Evolutionary conservation across 345 rosid species (phyloP).

Genomic region (Brassica rapa): DNA sequence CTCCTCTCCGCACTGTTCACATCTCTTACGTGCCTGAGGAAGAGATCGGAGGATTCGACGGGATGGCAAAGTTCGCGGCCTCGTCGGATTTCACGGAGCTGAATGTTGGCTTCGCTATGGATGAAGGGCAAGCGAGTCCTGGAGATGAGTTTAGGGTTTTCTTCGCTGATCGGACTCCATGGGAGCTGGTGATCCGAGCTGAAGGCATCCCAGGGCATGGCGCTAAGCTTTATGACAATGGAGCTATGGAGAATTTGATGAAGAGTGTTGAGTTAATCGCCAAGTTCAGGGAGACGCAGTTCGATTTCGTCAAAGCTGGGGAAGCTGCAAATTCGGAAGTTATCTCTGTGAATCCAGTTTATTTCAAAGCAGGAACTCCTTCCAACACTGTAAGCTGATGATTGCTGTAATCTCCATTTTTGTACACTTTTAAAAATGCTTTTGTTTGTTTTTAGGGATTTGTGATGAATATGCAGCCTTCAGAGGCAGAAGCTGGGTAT

Average conservation of each 20-base stretch:
- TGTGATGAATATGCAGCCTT: constrained; percentile 94
- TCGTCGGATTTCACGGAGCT: constrained; percentile 64
- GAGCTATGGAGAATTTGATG: constrained; percentile 92
- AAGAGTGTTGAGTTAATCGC: constrained; percentile 68
- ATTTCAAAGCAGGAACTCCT: constrained; percentile 76
- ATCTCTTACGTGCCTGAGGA: constrained; percentile 77
- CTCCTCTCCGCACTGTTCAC: constrained; percentile 63
- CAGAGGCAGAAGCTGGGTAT: constrained; percentile 94
- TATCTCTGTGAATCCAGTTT: constrained; percentile 84
- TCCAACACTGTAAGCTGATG: constrained; percentile 56
- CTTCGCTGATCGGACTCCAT: constrained; percentile 72
- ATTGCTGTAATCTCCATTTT: background rate
- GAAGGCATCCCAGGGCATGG: constrained; percentile 80
- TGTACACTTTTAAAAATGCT: background rate
- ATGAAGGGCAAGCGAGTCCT: constrained; percentile 85
- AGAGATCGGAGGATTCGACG: constrained; percentile 80
- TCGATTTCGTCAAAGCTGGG: constrained; percentile 79
- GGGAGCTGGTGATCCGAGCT: constrained; percentile 60
- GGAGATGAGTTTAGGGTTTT: constrained; percentile 69
- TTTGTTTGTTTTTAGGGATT: constrained; percentile 53
- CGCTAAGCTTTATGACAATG: constrained; percentile 71
- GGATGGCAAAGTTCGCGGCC: constrained; percentile 55
- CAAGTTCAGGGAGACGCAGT: constrained; percentile 70
- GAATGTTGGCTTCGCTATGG: constrained; percentile 79
- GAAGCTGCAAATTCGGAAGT: constrained; percentile 66